Percentiles rank a stretch among this genome's conserved stretches.
Conservation (phyloP, 495 filamentous ascomycete genomes). For the Xylaria acuta region DNA sequence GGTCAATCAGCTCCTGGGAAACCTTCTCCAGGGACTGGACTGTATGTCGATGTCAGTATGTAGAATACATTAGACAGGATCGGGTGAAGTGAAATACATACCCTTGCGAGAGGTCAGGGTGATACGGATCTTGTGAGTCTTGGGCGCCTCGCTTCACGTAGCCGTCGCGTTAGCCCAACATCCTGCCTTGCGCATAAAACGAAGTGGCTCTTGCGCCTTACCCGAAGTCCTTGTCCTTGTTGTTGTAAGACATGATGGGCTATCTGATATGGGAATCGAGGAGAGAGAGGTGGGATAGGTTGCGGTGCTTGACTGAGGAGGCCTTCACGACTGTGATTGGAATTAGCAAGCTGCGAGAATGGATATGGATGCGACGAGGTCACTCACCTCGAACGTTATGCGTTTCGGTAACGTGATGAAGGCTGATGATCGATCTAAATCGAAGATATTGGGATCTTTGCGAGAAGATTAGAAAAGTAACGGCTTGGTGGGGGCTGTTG, state of each 20-base stretch:
- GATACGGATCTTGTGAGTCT: conserved; percentile 35
- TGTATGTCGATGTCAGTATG: conserved; percentile 28
- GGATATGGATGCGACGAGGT: conserved; percentile 40
- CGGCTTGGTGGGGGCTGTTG: conserved; percentile 20
- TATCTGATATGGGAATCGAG: conserved; percentile 39
- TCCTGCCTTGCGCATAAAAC: neutral
- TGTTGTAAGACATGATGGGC: conserved; percentile 90
- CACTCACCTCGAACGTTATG: conserved; percentile 35
- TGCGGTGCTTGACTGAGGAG: conserved; percentile 19
- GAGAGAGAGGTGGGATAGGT: conserved; percentile 18
- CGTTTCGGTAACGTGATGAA: conserved; percentile 35
- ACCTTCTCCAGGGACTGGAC: conserved; percentile 97
- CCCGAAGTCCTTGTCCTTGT: conserved; percentile 90
- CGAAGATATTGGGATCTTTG: conserved; percentile 10
- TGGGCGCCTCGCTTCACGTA: conserved; percentile 45
- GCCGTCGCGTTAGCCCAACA: neutral
- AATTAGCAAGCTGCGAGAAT: conserved; percentile 86
- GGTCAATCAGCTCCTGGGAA: conserved; percentile 96
- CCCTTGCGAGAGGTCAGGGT: conserved; percentile 31
- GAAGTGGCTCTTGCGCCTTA: conserved; percentile 13
- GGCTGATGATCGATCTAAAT: conserved; percentile 21
- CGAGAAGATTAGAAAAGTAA: conserved; percentile 18
- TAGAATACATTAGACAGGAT: conserved; percentile 45
- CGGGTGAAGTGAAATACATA: neutral
- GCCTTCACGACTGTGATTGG: conserved; percentile 67